These are phyloP conservation scores for Acidiella bohemica DNA, from an alignment of 495 filamentous ascomycete species.

Conservation along the genomic window DNA sequence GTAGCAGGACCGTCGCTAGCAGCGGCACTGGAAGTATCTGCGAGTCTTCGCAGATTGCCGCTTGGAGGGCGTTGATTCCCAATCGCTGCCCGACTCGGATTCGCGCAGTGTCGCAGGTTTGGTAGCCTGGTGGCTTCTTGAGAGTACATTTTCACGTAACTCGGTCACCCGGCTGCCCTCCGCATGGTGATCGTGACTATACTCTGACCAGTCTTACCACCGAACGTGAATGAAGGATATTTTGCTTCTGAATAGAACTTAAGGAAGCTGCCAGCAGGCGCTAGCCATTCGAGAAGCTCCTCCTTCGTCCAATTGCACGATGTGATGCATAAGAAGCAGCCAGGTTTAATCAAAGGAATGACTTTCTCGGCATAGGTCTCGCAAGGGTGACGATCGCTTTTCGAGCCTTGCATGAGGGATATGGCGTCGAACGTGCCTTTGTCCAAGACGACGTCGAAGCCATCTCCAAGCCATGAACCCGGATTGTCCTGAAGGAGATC, in stretches of 20 bases:
- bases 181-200: conserved; percentile 73
- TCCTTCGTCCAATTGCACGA: conserved; percentile 97
- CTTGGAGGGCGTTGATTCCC: no score
- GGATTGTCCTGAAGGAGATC: conserved; percentile 51
- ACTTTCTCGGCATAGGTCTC: conserved; percentile 63
- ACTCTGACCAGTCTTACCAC: conserved; percentile 69
- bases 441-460: conserved; percentile 82
- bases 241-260: conserved; percentile 49
- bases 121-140: no score
- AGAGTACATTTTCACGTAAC: no score
- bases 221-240: conserved; percentile 78
- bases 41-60: no score
- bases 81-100: no score
- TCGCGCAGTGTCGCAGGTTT: no score
- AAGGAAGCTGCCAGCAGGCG: conserved; percentile 32
- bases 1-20: no score
- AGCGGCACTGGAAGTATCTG: no score
- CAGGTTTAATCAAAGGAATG: conserved; percentile 46
- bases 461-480: conserved; percentile 26
- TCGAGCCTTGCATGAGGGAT: conserved; percentile 47
- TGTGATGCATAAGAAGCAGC: conserved; percentile 69
- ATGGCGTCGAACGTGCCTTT: conserved; percentile 98
- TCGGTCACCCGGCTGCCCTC: conserved; percentile 20
- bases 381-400: conserved; percentile 41
- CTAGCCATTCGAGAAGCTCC: conserved; percentile 69